These are phyloP conservation scores for Cynanchum wilfordii DNA, from an alignment of 257 asterid species.

Conservation along the genomic window DNA sequence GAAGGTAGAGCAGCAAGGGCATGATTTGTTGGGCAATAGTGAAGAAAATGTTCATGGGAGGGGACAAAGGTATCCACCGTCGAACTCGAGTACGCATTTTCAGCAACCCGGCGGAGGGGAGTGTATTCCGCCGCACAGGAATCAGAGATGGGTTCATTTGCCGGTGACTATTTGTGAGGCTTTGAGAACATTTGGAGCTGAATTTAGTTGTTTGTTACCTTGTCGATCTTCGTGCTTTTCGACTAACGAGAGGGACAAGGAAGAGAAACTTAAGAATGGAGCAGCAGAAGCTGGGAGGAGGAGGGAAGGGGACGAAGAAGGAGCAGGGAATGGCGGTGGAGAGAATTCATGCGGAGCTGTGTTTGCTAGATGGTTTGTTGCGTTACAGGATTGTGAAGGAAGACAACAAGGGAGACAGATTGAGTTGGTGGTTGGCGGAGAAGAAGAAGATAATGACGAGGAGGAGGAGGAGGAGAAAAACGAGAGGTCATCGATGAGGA, in stretches of 20 bases:
- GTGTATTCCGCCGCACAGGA: slow-evolving; percentile 52
- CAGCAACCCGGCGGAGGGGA: slow-evolving; percentile 35
- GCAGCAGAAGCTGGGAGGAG: neutral
- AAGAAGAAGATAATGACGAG: slow-evolving; percentile 28
- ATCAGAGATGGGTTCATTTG: slow-evolving; percentile 88
- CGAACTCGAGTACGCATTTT: slow-evolving; percentile 35
- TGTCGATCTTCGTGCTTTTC: slow-evolving; percentile 68
- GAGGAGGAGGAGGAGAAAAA: neutral
- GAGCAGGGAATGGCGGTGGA: slow-evolving; percentile 18
- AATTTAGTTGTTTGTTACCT: slow-evolving; percentile 79
- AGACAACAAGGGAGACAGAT: slow-evolving; percentile 65
- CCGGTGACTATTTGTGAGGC: slow-evolving; percentile 89
- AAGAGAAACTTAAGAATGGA: slow-evolving; percentile 24
- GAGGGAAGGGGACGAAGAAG: neutral
- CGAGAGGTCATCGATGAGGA: slow-evolving; percentile 33
- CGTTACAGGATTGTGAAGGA: slow-evolving; percentile 63
- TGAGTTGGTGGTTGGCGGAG: slow-evolving; percentile 79
- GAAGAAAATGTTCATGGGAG: slow-evolving; percentile 19
- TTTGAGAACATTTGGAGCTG: slow-evolving; percentile 57
- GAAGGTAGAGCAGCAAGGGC: slow-evolving; percentile 31
- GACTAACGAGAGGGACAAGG: slow-evolving; percentile 32
- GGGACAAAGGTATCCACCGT: slow-evolving; percentile 19
- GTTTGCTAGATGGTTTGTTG: slow-evolving; percentile 74
- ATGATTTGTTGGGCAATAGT: slow-evolving; percentile 19
- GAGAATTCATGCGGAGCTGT: slow-evolving; percentile 59